Evolutionary conservation across 163 green algal species (phyloP), one percentile per base, ranked within the genome.

Genomic region (Coccomyxa subellipsoidea): DNA sequence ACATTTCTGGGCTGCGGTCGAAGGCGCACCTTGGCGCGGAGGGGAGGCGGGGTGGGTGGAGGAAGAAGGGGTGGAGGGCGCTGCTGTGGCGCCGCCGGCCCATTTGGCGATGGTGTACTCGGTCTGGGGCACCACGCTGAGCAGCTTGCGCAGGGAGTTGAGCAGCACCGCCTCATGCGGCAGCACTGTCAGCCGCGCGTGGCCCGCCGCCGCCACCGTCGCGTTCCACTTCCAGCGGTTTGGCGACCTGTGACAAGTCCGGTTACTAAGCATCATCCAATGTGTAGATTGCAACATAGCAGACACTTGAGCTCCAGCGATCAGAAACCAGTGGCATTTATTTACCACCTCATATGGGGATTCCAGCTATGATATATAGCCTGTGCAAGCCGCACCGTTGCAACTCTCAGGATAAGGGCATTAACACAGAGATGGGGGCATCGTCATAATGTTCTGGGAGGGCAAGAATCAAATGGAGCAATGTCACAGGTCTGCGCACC

Each of bases 121-220:
- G 38, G 92, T 88, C 54, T 91, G 88, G 7, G 93, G 92, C 76
- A 90, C 88, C 34, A 92, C 91, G 15, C 90, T 87, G 86, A 97
- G 91, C 77, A 97, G 84, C 35, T 89, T 90, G 80, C 93, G 90
- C 71, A 95, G 80, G 15, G 83, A 91, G 88, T 97, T 96, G 23
- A 97, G 89, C 85, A 97, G 88, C 76, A 95, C 86, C 21, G 92
- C 93, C 87, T 95, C 90, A 75, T 88, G 84, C 25, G 86, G 83
- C 83, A 88, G 80, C 47, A 84, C 78, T 7, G 34, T 76, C 78
- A 82, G 66, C 4, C 54, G 54, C 36, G 77, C 66, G 31, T 39
- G 23, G 21, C 39, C 31, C 69, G 39, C 29, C 25, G 53, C 32
- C 69, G 69, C 27, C 54, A 71, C 9, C 0, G 39, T 47, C 27